Percentiles rank a stretch among this genome's conserved stretches.
These are phyloP conservation scores for Kandelia obovata DNA, from an alignment of 345 rosid genomes.

Conservation along the genomic window DNA sequence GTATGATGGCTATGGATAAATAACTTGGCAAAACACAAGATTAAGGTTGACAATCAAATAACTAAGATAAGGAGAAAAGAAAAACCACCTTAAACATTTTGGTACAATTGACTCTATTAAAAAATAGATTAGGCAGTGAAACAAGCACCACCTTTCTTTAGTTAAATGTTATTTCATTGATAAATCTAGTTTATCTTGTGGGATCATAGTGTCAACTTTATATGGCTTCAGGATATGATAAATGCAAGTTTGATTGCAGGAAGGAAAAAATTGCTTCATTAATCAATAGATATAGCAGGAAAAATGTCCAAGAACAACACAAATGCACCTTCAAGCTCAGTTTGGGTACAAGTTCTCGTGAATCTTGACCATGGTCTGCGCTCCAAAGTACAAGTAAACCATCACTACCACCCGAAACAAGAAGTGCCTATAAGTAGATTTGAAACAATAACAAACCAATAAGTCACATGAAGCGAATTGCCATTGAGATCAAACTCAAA, in stretches of 20 bases:
- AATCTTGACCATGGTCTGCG: slow-evolving; percentile 91
- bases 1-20: background rate
- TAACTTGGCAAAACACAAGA: slow-evolving; percentile 1
- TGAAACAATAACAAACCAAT: slow-evolving; percentile 6
- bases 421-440: slow-evolving; percentile 67
- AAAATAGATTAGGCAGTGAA: background rate
- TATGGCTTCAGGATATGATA: background rate
- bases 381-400: slow-evolving; percentile 95
- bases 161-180: background rate
- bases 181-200: background rate
- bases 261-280: slow-evolving; percentile 1
- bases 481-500: background rate
- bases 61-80: background rate
- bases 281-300: background rate
- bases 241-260: background rate
- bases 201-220: background rate
- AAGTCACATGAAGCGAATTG: background rate
- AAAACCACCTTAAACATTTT: background rate
- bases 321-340: slow-evolving; percentile 76
- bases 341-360: slow-evolving; percentile 96
- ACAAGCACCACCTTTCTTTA: background rate
- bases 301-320: background rate
- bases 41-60: background rate
- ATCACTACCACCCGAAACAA: slow-evolving; percentile 96
- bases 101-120: background rate